A percentile compares a stretch with the other conserved stretches of the same genome.
Conservation (phyloP, 257 asterid species). For the Petunia secreta region DNA sequence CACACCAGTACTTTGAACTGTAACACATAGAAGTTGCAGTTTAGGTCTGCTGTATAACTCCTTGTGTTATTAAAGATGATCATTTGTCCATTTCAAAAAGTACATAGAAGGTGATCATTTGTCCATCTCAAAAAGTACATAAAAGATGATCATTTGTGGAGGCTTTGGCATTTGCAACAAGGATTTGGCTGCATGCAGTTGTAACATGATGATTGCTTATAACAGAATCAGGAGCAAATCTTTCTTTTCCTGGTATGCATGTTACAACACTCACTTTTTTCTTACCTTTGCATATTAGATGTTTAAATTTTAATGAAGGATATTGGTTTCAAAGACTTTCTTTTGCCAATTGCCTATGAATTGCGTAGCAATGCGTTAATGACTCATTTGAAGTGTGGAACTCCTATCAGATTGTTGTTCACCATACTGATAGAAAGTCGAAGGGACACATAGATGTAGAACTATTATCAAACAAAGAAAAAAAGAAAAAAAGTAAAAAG, state of each 20-base stretch:
- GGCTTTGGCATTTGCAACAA: conserved; percentile 5
- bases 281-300: neutral
- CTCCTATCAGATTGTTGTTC: neutral
- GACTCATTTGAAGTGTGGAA: neutral
- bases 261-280: neutral
- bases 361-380: neutral
- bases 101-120: neutral
- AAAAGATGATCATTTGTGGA: conserved; percentile 13
- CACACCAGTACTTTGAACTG: neutral
- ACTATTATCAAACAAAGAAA: too few relatives aligned
- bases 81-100: neutral
- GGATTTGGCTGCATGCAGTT: neutral
- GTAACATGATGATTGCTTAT: neutral
- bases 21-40: neutral
- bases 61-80: neutral
- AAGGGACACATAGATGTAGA: neutral
- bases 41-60: neutral
- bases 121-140: neutral
- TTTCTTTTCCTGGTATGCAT: conserved; percentile 11
- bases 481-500: too few relatives aligned
- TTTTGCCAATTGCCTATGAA: neutral
- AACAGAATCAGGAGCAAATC: conserved; percentile 4
- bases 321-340: neutral
- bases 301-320: neutral
- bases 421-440: neutral